These are phyloP conservation scores for Tetrapyrgos nigripes DNA, from an alignment of 1,284 basidiomycete species.

Conservation along the genomic window DNA sequence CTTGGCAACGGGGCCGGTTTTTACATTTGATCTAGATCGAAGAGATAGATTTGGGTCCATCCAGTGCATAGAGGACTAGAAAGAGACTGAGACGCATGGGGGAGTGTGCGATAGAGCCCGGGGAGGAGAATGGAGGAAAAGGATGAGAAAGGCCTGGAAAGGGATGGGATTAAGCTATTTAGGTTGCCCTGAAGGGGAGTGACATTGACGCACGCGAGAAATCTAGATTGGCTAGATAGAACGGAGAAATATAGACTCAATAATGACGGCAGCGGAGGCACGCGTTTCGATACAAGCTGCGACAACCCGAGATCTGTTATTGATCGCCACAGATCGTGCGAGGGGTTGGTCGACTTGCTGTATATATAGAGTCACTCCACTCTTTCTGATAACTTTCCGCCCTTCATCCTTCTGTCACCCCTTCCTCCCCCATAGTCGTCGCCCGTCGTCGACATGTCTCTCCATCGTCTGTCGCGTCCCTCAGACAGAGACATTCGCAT, in stretches of 20 bases:
- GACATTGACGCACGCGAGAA: slow-evolving; percentile 27
- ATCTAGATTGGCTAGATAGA: slow-evolving; percentile 40
- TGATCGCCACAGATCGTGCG: slow-evolving; percentile 65
- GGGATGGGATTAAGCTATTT: slow-evolving; percentile 1
- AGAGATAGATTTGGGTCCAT: neutral
- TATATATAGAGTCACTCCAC: slow-evolving; percentile 6
- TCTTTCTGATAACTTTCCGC: slow-evolving; percentile 51
- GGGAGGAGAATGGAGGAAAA: neutral
- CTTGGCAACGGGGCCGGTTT: slow-evolving; percentile 5
- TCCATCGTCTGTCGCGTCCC: slow-evolving; percentile 66
- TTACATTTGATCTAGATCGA: neutral
- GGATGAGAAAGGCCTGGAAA: neutral
- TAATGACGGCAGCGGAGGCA: slow-evolving; percentile 46
- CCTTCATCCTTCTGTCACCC: slow-evolving; percentile 38
- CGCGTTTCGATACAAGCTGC: slow-evolving; percentile 50
- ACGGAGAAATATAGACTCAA: slow-evolving; percentile 47
- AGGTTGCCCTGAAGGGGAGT: neutral
- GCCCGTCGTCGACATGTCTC: slow-evolving; percentile 53
- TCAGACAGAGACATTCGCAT: slow-evolving; percentile 67
- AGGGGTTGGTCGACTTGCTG: slow-evolving; percentile 45
- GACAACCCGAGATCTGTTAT: slow-evolving; percentile 25
- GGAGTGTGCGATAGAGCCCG: neutral
- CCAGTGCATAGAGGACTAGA: neutral
- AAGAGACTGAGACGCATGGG: neutral
- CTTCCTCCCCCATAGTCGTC: slow-evolving; percentile 25